Percentiles rank a stretch among this genome's conserved stretches.
These are phyloP conservation scores for Colletotrichum cordylinicola DNA, from an alignment of 2,329 filamentous ascomycete genomes.

Conservation along the genomic window DNA sequence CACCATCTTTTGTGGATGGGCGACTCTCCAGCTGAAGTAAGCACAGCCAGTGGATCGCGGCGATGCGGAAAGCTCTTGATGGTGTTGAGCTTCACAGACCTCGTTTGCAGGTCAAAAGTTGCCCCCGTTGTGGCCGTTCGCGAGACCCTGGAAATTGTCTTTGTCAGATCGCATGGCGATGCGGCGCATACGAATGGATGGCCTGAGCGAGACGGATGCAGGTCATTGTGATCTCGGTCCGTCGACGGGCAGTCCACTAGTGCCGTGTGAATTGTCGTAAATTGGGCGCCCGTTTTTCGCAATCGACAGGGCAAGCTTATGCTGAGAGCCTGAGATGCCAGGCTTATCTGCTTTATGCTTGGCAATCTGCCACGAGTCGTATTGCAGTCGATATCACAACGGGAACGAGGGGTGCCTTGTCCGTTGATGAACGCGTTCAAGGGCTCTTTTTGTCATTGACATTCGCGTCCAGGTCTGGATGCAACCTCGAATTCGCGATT, in stretches of 20 bases:
- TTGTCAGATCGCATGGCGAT: constrained; percentile 16
- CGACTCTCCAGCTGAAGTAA: constrained; percentile 9
- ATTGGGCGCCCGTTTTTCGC: not conserved
- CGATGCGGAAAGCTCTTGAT: not conserved
- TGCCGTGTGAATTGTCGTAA: constrained; percentile 1
- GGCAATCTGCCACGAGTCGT: constrained; percentile 14
- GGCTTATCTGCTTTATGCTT: constrained; percentile 11
- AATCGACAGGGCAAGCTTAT: not conserved
- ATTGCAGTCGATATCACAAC: constrained; percentile 14
- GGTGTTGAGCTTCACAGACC: not conserved
- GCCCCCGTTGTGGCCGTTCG: not conserved
- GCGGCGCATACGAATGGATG: constrained; percentile 11
- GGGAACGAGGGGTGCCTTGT: not conserved
- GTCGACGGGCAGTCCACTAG: constrained; percentile 7
- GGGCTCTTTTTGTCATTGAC: not conserved
- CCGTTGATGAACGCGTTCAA: not conserved
- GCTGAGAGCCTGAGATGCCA: not conserved
- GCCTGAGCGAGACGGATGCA: constrained; percentile 19
- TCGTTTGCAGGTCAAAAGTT: not conserved
- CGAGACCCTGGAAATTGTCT: not conserved
- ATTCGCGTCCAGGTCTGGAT: not conserved
- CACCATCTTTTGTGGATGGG: constrained; percentile 10
- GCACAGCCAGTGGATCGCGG: not conserved
- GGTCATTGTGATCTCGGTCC: constrained; percentile 19
- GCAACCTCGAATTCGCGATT: not conserved